A percentile compares a stretch with the other conserved stretches of the same genome.
Evolutionary conservation across 768 basidiomycete species (phyloP).

Genomic region (Boletus subcaerulescens): DNA sequence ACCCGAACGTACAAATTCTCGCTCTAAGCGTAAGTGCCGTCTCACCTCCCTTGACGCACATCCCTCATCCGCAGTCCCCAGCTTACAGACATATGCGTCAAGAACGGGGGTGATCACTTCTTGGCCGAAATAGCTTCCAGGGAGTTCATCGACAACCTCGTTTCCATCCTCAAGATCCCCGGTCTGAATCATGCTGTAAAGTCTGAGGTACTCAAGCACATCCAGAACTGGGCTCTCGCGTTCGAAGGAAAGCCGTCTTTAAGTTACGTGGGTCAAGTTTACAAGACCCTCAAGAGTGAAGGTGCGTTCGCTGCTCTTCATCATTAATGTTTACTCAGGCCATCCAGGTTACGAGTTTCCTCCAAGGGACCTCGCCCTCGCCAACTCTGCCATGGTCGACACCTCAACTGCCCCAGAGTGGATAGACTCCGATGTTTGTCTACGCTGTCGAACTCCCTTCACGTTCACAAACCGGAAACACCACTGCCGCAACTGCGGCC

Average conservation of each 20-base stretch:
- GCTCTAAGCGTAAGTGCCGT: slow-evolving; percentile 68
- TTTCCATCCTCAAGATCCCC: slow-evolving; percentile 81
- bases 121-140: slow-evolving; percentile 78
- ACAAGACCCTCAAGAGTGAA: slow-evolving; percentile 71
- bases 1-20: slow-evolving; percentile 91
- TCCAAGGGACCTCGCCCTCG: slow-evolving; percentile 65
- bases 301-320: slow-evolving; percentile 43
- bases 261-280: slow-evolving; percentile 74
- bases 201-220: slow-evolving; percentile 65
- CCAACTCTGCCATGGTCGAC: slow-evolving; percentile 84
- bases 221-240: slow-evolving; percentile 94
- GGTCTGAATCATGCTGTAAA: slow-evolving; percentile 79
- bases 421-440: slow-evolving; percentile 94
- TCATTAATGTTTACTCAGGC: neutral
- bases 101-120: slow-evolving; percentile 96
- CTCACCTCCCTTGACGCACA: neutral
- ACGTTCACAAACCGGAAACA: slow-evolving; percentile 96
- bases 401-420: slow-evolving; percentile 93
- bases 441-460: slow-evolving; percentile 88
- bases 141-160: slow-evolving; percentile 92
- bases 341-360: slow-evolving; percentile 77
- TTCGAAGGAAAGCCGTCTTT: slow-evolving; percentile 80
- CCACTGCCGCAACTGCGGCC: slow-evolving; percentile 97
- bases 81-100: slow-evolving; percentile 89
- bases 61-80: slow-evolving; percentile 29